Base-by-base conservation (phyloP, 768 basidiomycete genomes). In the Suillus fuscotomentosus region DNA sequence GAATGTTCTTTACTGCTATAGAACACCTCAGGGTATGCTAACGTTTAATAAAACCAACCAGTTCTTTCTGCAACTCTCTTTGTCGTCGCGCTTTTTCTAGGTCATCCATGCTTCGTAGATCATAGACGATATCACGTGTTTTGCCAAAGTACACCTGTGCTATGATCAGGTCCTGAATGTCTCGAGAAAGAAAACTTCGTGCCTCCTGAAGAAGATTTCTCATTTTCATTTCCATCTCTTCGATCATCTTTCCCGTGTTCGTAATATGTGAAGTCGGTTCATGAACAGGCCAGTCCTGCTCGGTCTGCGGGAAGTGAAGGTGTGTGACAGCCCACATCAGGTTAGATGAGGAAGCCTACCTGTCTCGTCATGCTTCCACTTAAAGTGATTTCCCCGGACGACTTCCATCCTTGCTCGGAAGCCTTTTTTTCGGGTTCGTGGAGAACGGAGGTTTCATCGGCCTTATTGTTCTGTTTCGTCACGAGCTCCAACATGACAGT, bases 191-290 rank as follows among this genome's bases (percentile, higher is more conserved):
- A 63, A 31, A 68, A 50, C 62, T 48, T 47, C 79, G 54, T 65
- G 88, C 93, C 82, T 95, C 94, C 77, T 94, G 92, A 56, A 99
- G 82, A 63, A 95, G 80, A 76, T 97, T 97, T 45, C 97, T 86
- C 94, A 99, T 95, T 81, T 99, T 99, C 75, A 96, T 94, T 78
- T 99, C 97, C 94, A 97, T 96, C 68, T 99, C 97, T 77, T 99
- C 97, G 67, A 99, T 89, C 89, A 98, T 91, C 68, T 84, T 86
- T 5, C 97, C 97, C n/a, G 90, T 89, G 76, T 99, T 99, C 50
- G 88, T 85, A 64, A 99, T 91, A 77, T 99, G 97, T 48, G 92
- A 90, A 24, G 89, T 85, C 48, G 84, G 74, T 69, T 92, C 92
- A 42, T 91, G 88, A 60, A 97, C 72, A 31, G 94, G 87, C 78